Evolutionary conservation across 495 filamentous ascomycete genomes (phyloP).

Genomic region (Penicillium steckii): DNA sequence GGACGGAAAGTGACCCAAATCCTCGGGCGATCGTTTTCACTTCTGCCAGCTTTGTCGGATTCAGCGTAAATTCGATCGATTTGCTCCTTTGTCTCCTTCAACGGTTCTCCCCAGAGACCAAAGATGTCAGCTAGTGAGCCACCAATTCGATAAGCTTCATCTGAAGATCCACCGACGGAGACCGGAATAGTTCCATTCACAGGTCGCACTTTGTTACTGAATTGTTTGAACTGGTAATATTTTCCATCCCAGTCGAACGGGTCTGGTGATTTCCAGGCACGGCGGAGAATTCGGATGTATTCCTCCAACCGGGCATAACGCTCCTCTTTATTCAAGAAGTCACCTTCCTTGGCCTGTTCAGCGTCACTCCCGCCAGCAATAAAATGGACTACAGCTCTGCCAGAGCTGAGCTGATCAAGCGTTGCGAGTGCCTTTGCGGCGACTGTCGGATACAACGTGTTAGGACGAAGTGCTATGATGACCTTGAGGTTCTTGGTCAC

Average conservation of each 20-base stretch:
- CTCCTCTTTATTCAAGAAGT: conserved; percentile 52
- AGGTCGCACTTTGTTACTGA: conserved; percentile 48
- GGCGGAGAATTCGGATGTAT: conserved; percentile 51
- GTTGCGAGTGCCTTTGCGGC: conserved; percentile 56
- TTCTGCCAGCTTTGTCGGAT: conserved; percentile 41
- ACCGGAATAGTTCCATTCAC: conserved; percentile 49
- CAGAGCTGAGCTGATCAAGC: conserved; percentile 49
- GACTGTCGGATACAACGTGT: conserved; percentile 54
- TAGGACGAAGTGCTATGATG: conserved; percentile 56
- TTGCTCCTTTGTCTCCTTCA: conserved; percentile 55
- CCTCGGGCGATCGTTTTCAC: conserved; percentile 38
- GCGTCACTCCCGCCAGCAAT: conserved; percentile 54
- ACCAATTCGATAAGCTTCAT: conserved; percentile 52
- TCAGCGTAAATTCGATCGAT: conserved; percentile 54
- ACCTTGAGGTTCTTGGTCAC: conserved; percentile 53
- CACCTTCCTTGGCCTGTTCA: conserved; percentile 52
- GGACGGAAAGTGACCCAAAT: conserved; percentile 59
- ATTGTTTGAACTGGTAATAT: conserved; percentile 52
- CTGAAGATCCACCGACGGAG: conserved; percentile 52
- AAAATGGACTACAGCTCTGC: conserved; percentile 54
- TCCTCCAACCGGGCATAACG: conserved; percentile 53
- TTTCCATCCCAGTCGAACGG: conserved; percentile 54
- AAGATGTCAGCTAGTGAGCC: conserved; percentile 54
- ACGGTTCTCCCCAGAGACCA: conserved; percentile 55
- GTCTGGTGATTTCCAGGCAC: conserved; percentile 49